A percentile compares a stretch with the other conserved stretches of the same genome.
Conservation (phyloP, 306 rosid species). For the Lablab purpureus region DNA sequence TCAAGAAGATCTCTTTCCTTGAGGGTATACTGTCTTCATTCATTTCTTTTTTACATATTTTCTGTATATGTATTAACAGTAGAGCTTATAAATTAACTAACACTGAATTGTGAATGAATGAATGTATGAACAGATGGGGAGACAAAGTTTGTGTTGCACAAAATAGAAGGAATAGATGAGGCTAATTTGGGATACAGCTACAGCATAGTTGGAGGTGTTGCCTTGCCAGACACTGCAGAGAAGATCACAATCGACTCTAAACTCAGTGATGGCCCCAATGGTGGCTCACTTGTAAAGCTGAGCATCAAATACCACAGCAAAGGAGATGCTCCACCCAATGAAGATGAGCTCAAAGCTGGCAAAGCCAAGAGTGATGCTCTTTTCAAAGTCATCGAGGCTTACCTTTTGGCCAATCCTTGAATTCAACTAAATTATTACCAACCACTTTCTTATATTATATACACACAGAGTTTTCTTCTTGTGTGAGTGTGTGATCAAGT, state of each 20-base stretch:
- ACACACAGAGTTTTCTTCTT: neutral
- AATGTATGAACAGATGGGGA: constrained; percentile 34
- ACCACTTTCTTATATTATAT: too few species aligned
- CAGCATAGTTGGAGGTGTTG: constrained; percentile 53
- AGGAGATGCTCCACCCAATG: neutral
- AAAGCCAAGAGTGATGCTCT: constrained; percentile 50
- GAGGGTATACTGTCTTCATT: neutral
- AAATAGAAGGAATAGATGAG: constrained; percentile 48
- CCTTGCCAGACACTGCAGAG: constrained; percentile 35
- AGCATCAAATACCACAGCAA: neutral
- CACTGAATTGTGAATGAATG: too few species aligned
- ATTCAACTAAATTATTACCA: too few species aligned
- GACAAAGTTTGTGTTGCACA: constrained; percentile 48
- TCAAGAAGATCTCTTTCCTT: neutral
- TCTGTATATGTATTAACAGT: too few species aligned
- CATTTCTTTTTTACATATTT: too few species aligned
- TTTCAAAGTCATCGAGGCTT: constrained; percentile 53
- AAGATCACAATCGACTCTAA: constrained; percentile 46
- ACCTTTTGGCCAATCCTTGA: constrained; percentile 49
- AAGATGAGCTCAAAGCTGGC: constrained; percentile 12
- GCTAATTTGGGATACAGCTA: constrained; percentile 45
- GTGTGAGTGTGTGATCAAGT: neutral
- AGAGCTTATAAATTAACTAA: too few species aligned
- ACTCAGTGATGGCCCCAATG: constrained; percentile 40
- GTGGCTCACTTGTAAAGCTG: constrained; percentile 46